Conservation (phyloP, 148 eudicot species). For the Gaultheria prostrata region DNA sequence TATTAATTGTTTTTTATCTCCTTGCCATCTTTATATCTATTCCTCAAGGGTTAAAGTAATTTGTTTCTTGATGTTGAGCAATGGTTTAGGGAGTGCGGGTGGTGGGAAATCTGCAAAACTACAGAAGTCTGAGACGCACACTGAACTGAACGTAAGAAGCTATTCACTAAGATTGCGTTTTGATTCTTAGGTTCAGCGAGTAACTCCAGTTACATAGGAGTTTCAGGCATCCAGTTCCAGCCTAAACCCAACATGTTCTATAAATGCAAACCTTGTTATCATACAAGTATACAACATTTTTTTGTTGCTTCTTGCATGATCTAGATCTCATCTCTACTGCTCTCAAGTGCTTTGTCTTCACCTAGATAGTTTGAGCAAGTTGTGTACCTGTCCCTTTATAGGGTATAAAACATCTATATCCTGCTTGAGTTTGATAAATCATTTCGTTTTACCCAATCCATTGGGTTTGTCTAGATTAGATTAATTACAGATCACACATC, state of each 20-base stretch:
- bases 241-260: not conserved
- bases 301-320: not conserved
- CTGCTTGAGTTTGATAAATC: not conserved
- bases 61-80: not conserved
- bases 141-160: constrained; percentile 39
- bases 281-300: too few relatives aligned
- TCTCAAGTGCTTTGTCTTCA: not conserved
- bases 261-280: not conserved
- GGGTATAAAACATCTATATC: constrained; percentile 1
- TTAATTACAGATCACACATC: not conserved
- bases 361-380: not conserved
- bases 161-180: not conserved
- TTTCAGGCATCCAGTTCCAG: constrained; percentile 5
- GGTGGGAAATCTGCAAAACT: constrained; percentile 24
- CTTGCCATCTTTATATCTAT: not conserved
- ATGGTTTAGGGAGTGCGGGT: constrained; percentile 38
- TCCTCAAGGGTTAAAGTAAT: not conserved
- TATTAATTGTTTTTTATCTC: not conserved
- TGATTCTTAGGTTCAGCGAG: not conserved
- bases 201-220: not conserved
- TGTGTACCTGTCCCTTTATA: not conserved
- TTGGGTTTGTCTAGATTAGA: not conserved
- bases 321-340: not conserved
- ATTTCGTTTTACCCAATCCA: not conserved
- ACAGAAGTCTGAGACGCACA: constrained; percentile 29